These are phyloP conservation scores for Colletotrichum spaethianum DNA, from an alignment of 2,329 filamentous ascomycete genomes.

Conservation along the genomic window DNA sequence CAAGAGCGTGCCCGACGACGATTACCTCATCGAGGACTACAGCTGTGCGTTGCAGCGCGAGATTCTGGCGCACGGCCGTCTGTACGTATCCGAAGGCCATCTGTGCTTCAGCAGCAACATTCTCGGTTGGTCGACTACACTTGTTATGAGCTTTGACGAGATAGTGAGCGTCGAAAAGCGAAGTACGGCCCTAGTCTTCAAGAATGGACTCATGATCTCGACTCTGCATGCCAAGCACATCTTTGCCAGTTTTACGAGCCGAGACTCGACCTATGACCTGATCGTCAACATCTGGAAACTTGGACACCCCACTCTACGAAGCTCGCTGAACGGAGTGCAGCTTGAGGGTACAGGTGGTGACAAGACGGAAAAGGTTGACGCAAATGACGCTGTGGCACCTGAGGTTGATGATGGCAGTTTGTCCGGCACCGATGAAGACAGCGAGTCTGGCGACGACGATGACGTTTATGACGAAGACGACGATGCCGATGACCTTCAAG, in stretches of 20 bases:
- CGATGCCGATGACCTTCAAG: slow-evolving; percentile 75
- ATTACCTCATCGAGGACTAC: slow-evolving; percentile 98
- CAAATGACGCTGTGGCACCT: slow-evolving; percentile 49
- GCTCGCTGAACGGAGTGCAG: slow-evolving; percentile 89
- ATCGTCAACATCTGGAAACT: slow-evolving; percentile 99
- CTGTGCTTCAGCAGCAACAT: slow-evolving; percentile 99
- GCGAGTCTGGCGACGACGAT: slow-evolving; percentile 73
- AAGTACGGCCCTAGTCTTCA: slow-evolving; percentile 94
- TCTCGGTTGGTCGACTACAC: slow-evolving; percentile 95
- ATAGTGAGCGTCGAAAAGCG: slow-evolving; percentile 97
- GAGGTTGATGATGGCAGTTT: slow-evolving; percentile 63
- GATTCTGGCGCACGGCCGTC: slow-evolving; percentile 91
- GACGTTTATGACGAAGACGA: slow-evolving; percentile 87
- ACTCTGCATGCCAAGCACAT: slow-evolving; percentile 95
- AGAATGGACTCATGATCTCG: slow-evolving; percentile 96
- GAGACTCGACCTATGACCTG: slow-evolving; percentile 96
- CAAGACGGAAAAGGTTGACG: slow-evolving; percentile 88
- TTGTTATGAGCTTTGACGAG: slow-evolving; percentile 98
- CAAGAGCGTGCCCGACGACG: slow-evolving; percentile 96
- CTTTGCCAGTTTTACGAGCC: slow-evolving; percentile 94
- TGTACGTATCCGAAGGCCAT: slow-evolving; percentile 97
- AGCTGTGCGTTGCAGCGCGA: slow-evolving; percentile 96
- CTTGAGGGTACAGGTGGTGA: slow-evolving; percentile 88
- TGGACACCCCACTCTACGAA: slow-evolving; percentile 91
- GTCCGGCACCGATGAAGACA: slow-evolving; percentile 70